Base-by-base conservation (phyloP, 2,329 filamentous ascomycete species). In the Dactylellina sp. region DNA sequence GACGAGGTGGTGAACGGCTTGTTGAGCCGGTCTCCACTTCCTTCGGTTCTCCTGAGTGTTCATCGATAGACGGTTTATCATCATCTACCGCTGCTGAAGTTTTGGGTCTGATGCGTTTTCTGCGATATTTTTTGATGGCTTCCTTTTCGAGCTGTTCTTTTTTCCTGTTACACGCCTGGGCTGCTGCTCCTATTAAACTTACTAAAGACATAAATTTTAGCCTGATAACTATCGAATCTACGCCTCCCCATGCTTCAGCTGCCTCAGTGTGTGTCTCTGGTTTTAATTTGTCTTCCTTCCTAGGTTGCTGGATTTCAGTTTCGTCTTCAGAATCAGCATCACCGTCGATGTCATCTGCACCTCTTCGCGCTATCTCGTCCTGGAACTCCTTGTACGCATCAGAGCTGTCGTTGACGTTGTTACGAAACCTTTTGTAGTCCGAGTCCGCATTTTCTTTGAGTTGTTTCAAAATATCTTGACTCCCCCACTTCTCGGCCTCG, bases 171-270 rank as follows among this genome's bases (percentile, higher is more conserved):
- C 6, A n/a, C 4, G 24, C 4, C 28, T 56, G 18, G 24, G 39
- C 39, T 7, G 35, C 20, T 44, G 60, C 60, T 16, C 53, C 60
- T 4, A 52, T 55, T 24, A 44, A 16, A 68, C 71, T 75, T 75
- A 75, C 71, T 24, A 75, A 24, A 20, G 52, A 37, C 71, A 75
- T 75, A 24, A 75, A 22, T 53, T 75, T 75, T 28, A 65, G 47
- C 22, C 71, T 42, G 3, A 75, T 57, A n/a, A 62, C 55, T 16
- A 75, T 63, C 7, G 71, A 61, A 12, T 75, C 55, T 7, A 59
- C 39, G 22, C 71, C 71, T 9, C 71, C 71, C 71, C 71, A 75
- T 25, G 28, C 42, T n/a, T 55, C 60, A 2, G 55, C 7, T 1
- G 68, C 68, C 7, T 72, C 59, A 16, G 53, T 14, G n/a, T 65